A percentile compares a stretch with the other conserved stretches of the same genome.
phyloP scores from a whole-genome alignment of 2,329 filamentous ascomycete genomes.

The Colletotrichum incanum region DNA sequence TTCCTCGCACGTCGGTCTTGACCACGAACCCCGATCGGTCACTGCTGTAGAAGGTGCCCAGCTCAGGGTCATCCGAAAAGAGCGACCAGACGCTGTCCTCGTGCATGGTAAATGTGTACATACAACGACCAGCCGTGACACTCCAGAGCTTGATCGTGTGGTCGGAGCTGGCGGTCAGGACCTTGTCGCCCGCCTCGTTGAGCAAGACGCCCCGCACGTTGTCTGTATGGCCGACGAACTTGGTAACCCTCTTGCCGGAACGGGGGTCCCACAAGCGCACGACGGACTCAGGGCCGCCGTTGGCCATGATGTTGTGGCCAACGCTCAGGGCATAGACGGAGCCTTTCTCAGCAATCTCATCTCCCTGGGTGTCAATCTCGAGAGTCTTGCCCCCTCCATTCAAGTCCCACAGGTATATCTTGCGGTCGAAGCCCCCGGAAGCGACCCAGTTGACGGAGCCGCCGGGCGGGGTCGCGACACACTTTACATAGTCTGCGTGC shows the following conservation, averaged over 20 bases:
- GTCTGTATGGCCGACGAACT: constrained; percentile 96
- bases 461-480: constrained; percentile 81
- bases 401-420: constrained; percentile 94
- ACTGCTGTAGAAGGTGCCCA: constrained; percentile 94
- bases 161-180: constrained; percentile 95
- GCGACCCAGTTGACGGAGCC: constrained; percentile 86
- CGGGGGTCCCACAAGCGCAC: constrained; percentile 93
- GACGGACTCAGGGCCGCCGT: constrained; percentile 93
- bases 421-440: constrained; percentile 92
- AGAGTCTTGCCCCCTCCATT: constrained; percentile 88
- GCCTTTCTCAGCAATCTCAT: constrained; percentile 90
- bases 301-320: constrained; percentile 86
- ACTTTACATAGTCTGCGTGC: constrained; percentile 97
- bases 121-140: constrained; percentile 92
- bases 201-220: constrained; percentile 93
- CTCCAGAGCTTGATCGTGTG: constrained; percentile 99
- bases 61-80: constrained; percentile 87
- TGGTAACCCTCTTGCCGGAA: constrained; percentile 91
- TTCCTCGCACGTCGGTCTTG: constrained; percentile 90
- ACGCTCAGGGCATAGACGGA: constrained; percentile 93
- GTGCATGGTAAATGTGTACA: constrained; percentile 99
- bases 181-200: constrained; percentile 88
- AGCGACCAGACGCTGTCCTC: constrained; percentile 98
- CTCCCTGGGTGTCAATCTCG: constrained; percentile 87
- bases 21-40: constrained; percentile 95